Conservation (phyloP, 2,329 filamentous ascomycete genomes). For the Arthrobotrys pseudoclavata region DNA sequence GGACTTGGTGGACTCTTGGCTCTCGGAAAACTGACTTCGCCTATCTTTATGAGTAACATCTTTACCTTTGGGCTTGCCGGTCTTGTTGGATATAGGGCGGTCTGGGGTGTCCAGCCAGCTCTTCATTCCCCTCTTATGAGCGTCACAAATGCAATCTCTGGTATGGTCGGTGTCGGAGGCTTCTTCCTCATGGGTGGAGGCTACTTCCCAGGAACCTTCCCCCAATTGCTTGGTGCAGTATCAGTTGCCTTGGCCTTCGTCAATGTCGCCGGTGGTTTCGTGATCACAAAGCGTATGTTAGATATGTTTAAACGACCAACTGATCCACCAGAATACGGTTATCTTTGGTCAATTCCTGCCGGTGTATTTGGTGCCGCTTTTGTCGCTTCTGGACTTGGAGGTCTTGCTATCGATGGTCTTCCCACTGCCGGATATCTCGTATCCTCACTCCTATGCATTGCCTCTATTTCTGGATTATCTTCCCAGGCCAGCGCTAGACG, state of each 20-base stretch:
- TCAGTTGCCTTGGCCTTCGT: slow-evolving; percentile 89
- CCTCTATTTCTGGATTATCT: slow-evolving; percentile 82
- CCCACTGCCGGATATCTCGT: slow-evolving; percentile 90
- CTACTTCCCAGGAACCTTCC: slow-evolving; percentile 80
- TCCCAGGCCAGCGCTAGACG: slow-evolving; percentile 85
- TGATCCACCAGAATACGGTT: slow-evolving; percentile 88
- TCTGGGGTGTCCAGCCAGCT: slow-evolving; percentile 87
- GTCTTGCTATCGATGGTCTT: slow-evolving; percentile 77
- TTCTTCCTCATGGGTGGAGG: slow-evolving; percentile 91
- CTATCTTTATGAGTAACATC: slow-evolving; percentile 87
- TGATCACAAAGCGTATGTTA: slow-evolving; percentile 92
- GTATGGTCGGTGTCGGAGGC: slow-evolving; percentile 89
- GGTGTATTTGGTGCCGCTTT: slow-evolving; percentile 84
- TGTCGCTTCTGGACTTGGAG: slow-evolving; percentile 82
- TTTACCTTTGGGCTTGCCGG: slow-evolving; percentile 88
- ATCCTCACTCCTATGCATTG: slow-evolving; percentile 86
- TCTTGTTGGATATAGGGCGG: slow-evolving; percentile 86
- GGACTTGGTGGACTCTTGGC: slow-evolving; percentile 82
- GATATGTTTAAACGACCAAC: slow-evolving; percentile 90
- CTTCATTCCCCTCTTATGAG: slow-evolving; percentile 92
- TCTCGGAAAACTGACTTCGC: slow-evolving; percentile 83
- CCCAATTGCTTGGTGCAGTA: slow-evolving; percentile 80
- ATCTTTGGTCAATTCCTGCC: slow-evolving; percentile 84
- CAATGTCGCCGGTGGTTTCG: slow-evolving; percentile 88
- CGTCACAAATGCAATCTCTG: slow-evolving; percentile 90